Evolutionary conservation across 768 basidiomycete genomes (phyloP), one percentile per base, ranked within the genome.

Genomic region (Exidia glandulosa): DNA sequence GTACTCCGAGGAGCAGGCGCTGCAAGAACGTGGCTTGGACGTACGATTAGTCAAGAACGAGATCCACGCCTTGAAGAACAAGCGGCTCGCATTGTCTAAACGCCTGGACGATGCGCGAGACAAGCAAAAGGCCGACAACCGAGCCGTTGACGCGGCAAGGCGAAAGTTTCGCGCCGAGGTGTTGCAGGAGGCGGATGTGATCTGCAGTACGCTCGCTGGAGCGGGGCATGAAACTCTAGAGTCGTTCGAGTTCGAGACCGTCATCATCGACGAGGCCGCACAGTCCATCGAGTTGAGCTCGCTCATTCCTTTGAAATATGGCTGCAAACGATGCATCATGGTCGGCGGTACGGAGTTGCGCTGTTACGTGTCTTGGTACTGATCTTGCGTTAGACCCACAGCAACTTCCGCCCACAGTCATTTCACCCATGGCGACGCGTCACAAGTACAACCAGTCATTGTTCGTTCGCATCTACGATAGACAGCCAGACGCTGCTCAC

Each of bases 211-310:
- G 0, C 78, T 99, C 23, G 92, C 95, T 6, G 95, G 95, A 32
- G 80, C 95, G 19, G 96, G 94, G 3, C 90, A 96, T 63, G 94
- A 96, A 16, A 79, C 81, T 54, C 77, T 99, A 45, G 83, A 88
- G 60, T 77, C 81, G 34, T 81, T 90, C 63, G 88, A 94, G 57
- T 97, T 97, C 68, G 94, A 96, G 65, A 90, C 95, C 73, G 81
- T 99, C 65, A 85, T 99, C 70, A 95, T 99, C 61, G 96, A 99
- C 67, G 96, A 99, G 72, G 96, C 96, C 1, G 95, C 95, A 1
- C 96, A 99, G 72, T 87, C 94, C 16, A 88, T 97, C 54, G 96
- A 99, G 71, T 78, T 97, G 45, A 93, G 90, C 63, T 91, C 95
- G 7, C 73, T 99, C 62, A 98, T 99, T 60, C 96, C 96, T 37